phyloP scores from a whole-genome alignment of 2,329 filamentous ascomycete genomes.

The Colletotrichum higginsianum region DNA sequence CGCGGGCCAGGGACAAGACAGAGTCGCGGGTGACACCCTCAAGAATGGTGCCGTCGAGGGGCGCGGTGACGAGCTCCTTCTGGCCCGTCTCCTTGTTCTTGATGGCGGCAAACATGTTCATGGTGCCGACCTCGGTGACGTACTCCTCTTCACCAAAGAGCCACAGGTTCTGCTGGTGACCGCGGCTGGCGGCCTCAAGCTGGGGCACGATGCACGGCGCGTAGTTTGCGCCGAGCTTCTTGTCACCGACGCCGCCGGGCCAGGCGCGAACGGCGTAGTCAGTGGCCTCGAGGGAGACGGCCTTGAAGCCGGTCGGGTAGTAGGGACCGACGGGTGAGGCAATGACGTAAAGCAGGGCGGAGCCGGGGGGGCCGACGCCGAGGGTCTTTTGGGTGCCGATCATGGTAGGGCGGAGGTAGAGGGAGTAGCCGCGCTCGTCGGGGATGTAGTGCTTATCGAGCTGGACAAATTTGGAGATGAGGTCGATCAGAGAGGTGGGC shows the following conservation, averaged over 20 bases:
- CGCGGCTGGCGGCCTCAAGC: conserved; percentile 88
- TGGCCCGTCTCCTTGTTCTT: conserved; percentile 89
- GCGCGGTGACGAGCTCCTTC: conserved; percentile 94
- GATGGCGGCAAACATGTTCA: conserved; percentile 96
- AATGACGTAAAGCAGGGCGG: conserved; percentile 93
- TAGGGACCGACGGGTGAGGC: conserved; percentile 97
- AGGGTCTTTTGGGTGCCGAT: conserved; percentile 97
- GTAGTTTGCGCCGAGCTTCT: conserved; percentile 99
- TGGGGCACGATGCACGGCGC: conserved; percentile 99
- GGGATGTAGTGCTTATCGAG: conserved; percentile 94
- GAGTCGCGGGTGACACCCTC: conserved; percentile 96
- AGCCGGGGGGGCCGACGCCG: conserved; percentile 92
- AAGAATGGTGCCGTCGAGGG: conserved; percentile 95
- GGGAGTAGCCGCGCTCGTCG: conserved; percentile 86
- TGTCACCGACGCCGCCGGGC: conserved; percentile 97
- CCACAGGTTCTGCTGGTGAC: conserved; percentile 99
- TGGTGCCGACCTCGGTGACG: conserved; percentile 97
- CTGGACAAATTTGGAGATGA: conserved; percentile 85
- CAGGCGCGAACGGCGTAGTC: conserved; percentile 97
- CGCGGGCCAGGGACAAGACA: conserved; percentile 86
- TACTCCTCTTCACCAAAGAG: conserved; percentile 96
- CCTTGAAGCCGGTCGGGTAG: conserved; percentile 99
- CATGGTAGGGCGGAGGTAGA: conserved; percentile 96
- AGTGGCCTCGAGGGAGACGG: conserved; percentile 93
- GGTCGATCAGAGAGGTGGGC: conserved; percentile 79